Conservation (phyloP, 306 rosid genomes). For the Chamaecrista fasciculata region DNA sequence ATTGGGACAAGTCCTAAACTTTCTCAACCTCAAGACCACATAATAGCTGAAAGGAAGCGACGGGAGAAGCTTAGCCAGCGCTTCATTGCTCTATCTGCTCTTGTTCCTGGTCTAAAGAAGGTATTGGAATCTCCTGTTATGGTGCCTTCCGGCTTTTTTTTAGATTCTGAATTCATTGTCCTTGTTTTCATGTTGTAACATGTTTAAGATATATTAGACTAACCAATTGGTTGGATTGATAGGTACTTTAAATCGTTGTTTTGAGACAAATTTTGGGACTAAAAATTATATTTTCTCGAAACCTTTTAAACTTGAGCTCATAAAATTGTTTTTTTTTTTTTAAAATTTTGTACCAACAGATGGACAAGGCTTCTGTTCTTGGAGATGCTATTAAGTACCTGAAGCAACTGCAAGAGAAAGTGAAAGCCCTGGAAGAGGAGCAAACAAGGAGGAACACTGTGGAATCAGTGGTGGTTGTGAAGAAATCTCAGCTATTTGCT, state of each 20-base stretch:
- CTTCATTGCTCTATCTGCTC: constrained; percentile 86
- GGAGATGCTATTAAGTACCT: constrained; percentile 88
- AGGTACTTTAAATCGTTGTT: too few species aligned
- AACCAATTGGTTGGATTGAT: too few species aligned
- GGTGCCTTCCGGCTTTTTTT: background rate
- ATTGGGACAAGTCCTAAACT: constrained; percentile 39
- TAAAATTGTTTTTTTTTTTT: background rate
- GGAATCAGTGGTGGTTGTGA: constrained; percentile 75
- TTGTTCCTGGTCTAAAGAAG: constrained; percentile 91
- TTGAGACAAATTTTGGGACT: too few species aligned
- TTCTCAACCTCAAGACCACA: constrained; percentile 73
- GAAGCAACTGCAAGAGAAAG: constrained; percentile 83
- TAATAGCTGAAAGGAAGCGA: constrained; percentile 82
- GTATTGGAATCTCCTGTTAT: constrained; percentile 27
- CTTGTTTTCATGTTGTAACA: background rate
- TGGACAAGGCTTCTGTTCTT: constrained; percentile 98
- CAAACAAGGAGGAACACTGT: constrained; percentile 50
- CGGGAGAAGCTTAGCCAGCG: constrained; percentile 90
- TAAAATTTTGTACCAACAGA: constrained; percentile 47
- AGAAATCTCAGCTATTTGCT: constrained; percentile 50
- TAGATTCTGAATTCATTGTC: background rate
- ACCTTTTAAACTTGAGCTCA: too few species aligned
- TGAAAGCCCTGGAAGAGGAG: constrained; percentile 82
- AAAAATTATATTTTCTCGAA: too few species aligned
- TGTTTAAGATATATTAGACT: background rate